Evolutionary conservation across 192 early-diverging fungal species (phyloP).

Genomic region (Entomortierella beljakovae): DNA sequence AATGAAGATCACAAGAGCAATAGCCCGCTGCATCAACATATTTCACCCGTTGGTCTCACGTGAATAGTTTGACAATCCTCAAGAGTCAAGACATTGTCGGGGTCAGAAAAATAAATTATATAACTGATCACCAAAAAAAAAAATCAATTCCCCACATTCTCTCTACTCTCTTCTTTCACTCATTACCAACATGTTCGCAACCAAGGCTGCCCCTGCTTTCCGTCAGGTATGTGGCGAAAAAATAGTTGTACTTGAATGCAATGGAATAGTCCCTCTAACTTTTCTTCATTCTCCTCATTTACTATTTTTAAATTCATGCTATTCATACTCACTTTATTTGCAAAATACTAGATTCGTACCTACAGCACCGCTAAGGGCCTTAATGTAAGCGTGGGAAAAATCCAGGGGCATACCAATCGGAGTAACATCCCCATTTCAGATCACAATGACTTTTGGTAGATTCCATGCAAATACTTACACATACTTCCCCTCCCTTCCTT

Average conservation of each 20-base stretch:
- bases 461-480: neutral
- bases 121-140: neutral
- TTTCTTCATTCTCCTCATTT: neutral
- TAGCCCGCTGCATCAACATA: no score
- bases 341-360: conserved; percentile 42
- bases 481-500: neutral
- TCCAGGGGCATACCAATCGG: conserved; percentile 13
- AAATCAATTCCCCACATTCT: neutral
- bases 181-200: conserved; percentile 37
- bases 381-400: conserved; percentile 54
- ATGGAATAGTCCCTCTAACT: no score
- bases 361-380: conserved; percentile 46
- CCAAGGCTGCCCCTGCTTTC: conserved; percentile 46
- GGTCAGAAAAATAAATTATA: neutral
- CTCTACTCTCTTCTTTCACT: conserved; percentile 12
- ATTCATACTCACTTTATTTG: neutral
- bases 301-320: neutral
- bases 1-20: no score
- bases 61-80: no score
- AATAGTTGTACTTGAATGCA: no score
- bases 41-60: no score
- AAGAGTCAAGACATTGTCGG: no score
- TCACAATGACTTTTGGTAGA: neutral
- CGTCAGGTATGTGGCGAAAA: conserved; percentile 28
- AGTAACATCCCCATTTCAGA: neutral